phyloP scores from a whole-genome alignment of 306 rosid genomes.

The Acacia acuminata region DNA sequence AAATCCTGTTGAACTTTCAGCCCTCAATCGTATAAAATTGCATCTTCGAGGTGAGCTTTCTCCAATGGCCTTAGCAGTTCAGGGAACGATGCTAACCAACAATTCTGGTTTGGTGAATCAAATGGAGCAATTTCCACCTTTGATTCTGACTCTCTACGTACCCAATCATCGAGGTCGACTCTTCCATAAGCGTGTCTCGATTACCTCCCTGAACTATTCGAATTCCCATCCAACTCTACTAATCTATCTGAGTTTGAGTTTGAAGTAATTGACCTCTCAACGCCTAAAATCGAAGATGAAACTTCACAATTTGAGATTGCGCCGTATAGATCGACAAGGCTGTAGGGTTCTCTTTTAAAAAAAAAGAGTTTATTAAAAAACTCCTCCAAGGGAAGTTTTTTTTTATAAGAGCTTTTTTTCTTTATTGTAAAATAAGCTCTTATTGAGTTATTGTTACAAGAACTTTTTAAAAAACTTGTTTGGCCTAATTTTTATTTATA shows the following conservation, averaged over 20 bases:
- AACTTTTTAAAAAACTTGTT: no score
- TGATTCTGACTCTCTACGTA: conserved; percentile 1
- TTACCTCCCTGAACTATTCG: conserved; percentile 32
- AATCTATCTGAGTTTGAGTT: conserved; percentile 40
- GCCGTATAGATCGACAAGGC: no score
- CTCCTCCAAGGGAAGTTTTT: no score
- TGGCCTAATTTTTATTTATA: no score
- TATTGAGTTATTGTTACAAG: no score
- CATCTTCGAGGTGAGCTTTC: conserved; percentile 63
- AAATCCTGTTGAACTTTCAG: conserved; percentile 42
- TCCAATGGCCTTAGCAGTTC: neutral
- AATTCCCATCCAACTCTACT: conserved; percentile 25
- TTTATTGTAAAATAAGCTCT: no score
- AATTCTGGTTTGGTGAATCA: neutral
- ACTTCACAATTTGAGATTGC: neutral
- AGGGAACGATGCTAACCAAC: neutral
- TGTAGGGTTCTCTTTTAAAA: no score
- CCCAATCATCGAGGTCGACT: conserved; percentile 40
- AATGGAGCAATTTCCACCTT: conserved; percentile 21
- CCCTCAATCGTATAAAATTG: conserved; percentile 54
- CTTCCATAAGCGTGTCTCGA: conserved; percentile 35
- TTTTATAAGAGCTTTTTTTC: no score
- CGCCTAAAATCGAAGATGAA: conserved; percentile 18
- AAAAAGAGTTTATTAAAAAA: no score
- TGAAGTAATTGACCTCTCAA: conserved; percentile 43